Conservation (phyloP, 106 monocot species). For the Triglochin maritima region DNA sequence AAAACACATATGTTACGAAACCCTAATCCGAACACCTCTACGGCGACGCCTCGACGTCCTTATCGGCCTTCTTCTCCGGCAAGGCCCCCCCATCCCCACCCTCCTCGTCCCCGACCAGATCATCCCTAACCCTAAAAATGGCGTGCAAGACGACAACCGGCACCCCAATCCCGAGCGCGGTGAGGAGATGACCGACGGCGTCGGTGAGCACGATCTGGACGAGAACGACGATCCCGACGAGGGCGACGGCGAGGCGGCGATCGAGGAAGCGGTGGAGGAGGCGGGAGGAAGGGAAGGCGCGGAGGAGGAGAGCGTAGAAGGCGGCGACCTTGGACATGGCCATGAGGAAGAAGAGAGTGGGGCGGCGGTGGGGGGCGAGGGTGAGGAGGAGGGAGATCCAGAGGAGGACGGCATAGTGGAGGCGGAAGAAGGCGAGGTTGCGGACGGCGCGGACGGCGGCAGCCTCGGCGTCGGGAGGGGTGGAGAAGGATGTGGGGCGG, state of each 20-base stretch:
- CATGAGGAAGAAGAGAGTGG: constrained; percentile 14
- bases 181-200: constrained; percentile 9
- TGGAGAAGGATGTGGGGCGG: constrained; percentile 10
- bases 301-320: constrained; percentile 6
- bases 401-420: constrained; percentile 14
- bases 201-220: constrained; percentile 18
- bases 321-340: constrained; percentile 7
- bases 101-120: constrained; percentile 8
- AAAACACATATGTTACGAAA: not conserved
- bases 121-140: constrained; percentile 9
- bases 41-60: constrained; percentile 5
- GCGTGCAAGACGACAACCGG: constrained; percentile 14
- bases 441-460: constrained; percentile 19
- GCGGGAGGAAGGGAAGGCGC: constrained; percentile 11
- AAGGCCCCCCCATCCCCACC: not conserved
- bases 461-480: constrained; percentile 13
- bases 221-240: constrained; percentile 13
- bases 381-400: constrained; percentile 11
- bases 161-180: constrained; percentile 7
- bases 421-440: constrained; percentile 16
- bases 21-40: not conserved
- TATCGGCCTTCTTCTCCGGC: constrained; percentile 1
- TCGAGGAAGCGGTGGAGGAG: constrained; percentile 7
- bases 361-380: constrained; percentile 9
- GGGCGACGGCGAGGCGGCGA: not conserved